Percentiles rank a stretch among this genome's conserved stretches.
phyloP scores from a whole-genome alignment of 2,329 filamentous ascomycete species.

The Trichoderma gracile region DNA sequence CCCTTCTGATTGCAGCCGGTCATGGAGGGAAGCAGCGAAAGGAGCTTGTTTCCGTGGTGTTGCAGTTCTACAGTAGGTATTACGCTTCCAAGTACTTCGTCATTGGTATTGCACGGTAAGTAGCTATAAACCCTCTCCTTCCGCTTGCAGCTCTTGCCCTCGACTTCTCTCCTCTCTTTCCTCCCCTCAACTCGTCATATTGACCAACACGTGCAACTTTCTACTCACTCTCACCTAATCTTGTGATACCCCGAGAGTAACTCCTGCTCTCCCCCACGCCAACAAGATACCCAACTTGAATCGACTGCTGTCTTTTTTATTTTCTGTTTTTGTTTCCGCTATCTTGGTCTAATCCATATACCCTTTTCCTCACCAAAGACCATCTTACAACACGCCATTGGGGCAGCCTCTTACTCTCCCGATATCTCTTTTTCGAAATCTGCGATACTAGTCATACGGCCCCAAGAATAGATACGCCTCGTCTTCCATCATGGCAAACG shows the following conservation, averaged over 20 bases:
- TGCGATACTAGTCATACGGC: neutral
- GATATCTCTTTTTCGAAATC: neutral
- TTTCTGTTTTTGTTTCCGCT: neutral
- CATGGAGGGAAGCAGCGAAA: constrained; percentile 8
- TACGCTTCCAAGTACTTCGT: too few relatives aligned
- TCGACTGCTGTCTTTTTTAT: neutral
- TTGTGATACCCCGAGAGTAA: constrained; percentile 18
- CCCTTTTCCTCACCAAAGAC: neutral
- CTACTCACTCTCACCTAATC: neutral
- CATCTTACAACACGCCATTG: neutral
- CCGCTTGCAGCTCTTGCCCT: constrained; percentile 2
- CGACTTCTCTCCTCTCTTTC: constrained; percentile 16
- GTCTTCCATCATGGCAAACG: constrained; percentile 44
- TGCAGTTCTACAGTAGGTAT: neutral
- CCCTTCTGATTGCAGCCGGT: neutral
- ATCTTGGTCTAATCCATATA: neutral
- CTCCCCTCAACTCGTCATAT: constrained; percentile 22
- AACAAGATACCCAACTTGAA: neutral
- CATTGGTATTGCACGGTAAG: neutral
- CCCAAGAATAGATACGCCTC: neutral
- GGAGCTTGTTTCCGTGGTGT: neutral
- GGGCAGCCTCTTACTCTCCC: neutral
- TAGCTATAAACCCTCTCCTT: constrained; percentile 9
- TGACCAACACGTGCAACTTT: neutral
- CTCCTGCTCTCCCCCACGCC: constrained; percentile 1